Base-by-base conservation (phyloP, 2,329 filamentous ascomycete species). In the Plenodomus tracheiphilus region DNA sequence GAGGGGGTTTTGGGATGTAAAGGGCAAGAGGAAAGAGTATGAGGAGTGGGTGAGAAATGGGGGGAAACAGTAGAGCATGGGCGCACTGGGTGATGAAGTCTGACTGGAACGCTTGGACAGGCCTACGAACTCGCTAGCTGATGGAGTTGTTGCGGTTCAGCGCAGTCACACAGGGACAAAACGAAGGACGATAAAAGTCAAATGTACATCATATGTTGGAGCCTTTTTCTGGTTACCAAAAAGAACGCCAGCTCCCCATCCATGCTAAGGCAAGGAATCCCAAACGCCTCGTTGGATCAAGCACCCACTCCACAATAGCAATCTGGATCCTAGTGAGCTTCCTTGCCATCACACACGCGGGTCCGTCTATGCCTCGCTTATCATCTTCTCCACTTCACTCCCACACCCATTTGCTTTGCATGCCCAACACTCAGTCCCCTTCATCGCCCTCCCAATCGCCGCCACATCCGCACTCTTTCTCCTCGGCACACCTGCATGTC, bases 1-100 rank as follows among this genome's bases (percentile, higher is more conserved):
- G 59, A 84, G 86, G 39, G 87, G 90, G 1, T 99, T 97, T 65
- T 82, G 91, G 75, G 90, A 99, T 75, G 89, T 97, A 55, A 85
- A 91, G 72, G 88, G 87, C 51, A 81, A 94, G 61, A 85, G 87
- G 43, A 87, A 88, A 13, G 97, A 97, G 67, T 82, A 92, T 74
- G 89, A 97, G 74, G 89, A 96, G 56, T 86, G 91, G 74, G 88
- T 53, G 2, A 54, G 46, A 49, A 51, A 47, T 37, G 58, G 53
- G 44, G 54, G 56, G 22, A 61, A 53, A 53, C 39, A 59, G 47
- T 53, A 48, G 15, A 22, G 35, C 46, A 18, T 32, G 35, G 13
- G 11, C 3, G 3, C 22, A 10, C 16, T 13, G 13, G 8, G 43
- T n/a, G 22, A 15, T 18, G 22, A 16, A 17, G 43, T 40, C 16